Percentiles rank a stretch among this genome's conserved stretches.
phyloP scores from a whole-genome alignment of 306 rosid genomes.

The Pyrus betulifolia region DNA sequence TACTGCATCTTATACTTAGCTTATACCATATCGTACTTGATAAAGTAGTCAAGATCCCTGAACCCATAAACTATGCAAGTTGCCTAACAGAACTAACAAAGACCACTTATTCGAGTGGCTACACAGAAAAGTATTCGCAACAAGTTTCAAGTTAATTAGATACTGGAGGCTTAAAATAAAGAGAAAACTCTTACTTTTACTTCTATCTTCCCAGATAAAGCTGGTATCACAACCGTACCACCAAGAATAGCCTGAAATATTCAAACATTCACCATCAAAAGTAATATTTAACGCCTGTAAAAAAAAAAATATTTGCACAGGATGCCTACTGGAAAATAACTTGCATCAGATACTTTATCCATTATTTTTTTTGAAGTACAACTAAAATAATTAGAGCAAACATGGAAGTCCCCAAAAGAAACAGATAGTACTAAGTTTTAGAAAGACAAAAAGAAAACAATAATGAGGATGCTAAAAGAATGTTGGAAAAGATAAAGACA shows the following conservation, averaged over 20 bases:
- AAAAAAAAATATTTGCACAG: background rate
- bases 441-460: background rate
- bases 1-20: background rate
- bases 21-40: background rate
- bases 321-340: background rate
- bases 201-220: slow-evolving; percentile 65
- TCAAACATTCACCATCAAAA: slow-evolving; percentile 4
- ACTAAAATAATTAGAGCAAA: background rate
- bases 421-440: background rate
- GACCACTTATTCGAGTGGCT: background rate
- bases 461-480: background rate
- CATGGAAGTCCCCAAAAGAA: background rate
- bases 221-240: slow-evolving; percentile 83
- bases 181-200: slow-evolving; percentile 48
- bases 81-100: background rate
- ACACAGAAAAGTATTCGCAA: background rate
- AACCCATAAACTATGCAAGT: background rate
- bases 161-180: background rate
- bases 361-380: background rate
- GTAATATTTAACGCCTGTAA: background rate
- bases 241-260: slow-evolving; percentile 89
- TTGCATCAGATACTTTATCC: background rate
- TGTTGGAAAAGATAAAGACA: background rate
- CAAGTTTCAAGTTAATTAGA: background rate
- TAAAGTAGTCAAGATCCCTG: background rate